Conservation (phyloP, 163 green algal genomes). For the Chloroidium sp. region DNA sequence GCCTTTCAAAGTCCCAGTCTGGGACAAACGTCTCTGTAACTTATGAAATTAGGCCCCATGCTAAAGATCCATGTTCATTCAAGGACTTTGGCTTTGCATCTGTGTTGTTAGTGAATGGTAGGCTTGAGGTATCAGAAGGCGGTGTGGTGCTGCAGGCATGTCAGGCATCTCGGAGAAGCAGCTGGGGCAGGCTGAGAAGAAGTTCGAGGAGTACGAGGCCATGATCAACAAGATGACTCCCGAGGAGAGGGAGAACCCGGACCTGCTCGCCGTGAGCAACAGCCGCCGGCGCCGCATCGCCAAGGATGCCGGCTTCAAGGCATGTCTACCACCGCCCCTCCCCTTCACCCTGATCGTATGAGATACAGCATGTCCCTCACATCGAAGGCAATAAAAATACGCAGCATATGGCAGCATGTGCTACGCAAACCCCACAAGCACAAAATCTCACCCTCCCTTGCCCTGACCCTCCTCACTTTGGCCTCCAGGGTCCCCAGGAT, state of each 20-base stretch:
- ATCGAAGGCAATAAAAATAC: background rate
- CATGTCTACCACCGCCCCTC: background rate
- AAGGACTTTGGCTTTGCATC: no score
- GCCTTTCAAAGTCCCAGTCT: no score
- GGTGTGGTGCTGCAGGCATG: conserved; percentile 46
- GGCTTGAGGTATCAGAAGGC: no score
- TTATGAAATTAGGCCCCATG: no score
- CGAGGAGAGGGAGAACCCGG: conserved; percentile 69
- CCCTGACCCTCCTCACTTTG: background rate
- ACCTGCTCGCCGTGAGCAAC: conserved; percentile 68
- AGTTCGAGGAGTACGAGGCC: conserved; percentile 61
- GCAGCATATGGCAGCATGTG: background rate
- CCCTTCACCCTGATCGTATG: background rate
- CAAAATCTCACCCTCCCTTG: background rate
- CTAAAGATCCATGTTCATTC: no score
- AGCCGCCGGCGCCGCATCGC: conserved; percentile 13
- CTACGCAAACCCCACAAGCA: background rate
- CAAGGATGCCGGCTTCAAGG: background rate
- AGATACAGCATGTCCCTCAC: background rate
- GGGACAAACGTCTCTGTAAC: no score
- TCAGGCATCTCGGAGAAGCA: conserved; percentile 61
- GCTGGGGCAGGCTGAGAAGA: conserved; percentile 59
- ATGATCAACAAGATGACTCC: conserved; percentile 75
- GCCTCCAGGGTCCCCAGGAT: no score
- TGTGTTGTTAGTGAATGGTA: no score